Evolutionary conservation across 768 basidiomycete genomes (phyloP), one percentile per base, ranked within the genome.

Genomic region (Auricularia cornea): DNA sequence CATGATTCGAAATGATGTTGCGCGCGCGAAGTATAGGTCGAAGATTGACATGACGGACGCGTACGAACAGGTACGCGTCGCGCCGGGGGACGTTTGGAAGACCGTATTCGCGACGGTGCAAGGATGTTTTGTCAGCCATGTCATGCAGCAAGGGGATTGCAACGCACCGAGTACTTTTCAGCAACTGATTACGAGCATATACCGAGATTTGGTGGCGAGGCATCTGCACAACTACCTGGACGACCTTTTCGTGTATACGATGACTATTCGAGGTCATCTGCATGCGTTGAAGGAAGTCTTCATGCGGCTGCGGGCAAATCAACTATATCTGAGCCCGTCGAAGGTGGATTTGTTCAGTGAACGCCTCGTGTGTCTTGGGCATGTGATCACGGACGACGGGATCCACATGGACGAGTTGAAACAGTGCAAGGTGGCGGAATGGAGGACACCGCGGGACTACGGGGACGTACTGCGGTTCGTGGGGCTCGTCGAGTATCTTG

Each of bases 81-180:
- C 62, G 0, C 35, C 63, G 0, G 68, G 72, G 3, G 30, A 66
- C 31, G 64, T 68, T 18, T 23, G n/a, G 26, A 59, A 62, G 16
- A 66, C 67, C 2, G 54, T 62, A 0, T 78, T 83, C 1, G 68
- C 76, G 0, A 82, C 76, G 0, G 68, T 73, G 0, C 68, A 70
- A 38, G 79, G 81, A 0, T 78, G 75, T 0, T 78, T 75, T 63
- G 33, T 77, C 1, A 79, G 78, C 29, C 62, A 68, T 2, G 75
- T 77, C 1, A 76, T 79, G 73, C 81, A 78, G 62, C 75, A 77
- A 48, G 79, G 79, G 0, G 75, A 83, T 60, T 78, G 77, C 59
- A 82, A 83, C 64, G 75, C 76, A 0, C 79, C 77, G 0, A 70
- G 78, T 0, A 83, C 80, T 0, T 83, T 80, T 61, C 81, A 83